Evolutionary conservation across 148 eudicot species (phyloP), one percentile per base, ranked within the genome.

Genomic region (Arbutus unedo): DNA sequence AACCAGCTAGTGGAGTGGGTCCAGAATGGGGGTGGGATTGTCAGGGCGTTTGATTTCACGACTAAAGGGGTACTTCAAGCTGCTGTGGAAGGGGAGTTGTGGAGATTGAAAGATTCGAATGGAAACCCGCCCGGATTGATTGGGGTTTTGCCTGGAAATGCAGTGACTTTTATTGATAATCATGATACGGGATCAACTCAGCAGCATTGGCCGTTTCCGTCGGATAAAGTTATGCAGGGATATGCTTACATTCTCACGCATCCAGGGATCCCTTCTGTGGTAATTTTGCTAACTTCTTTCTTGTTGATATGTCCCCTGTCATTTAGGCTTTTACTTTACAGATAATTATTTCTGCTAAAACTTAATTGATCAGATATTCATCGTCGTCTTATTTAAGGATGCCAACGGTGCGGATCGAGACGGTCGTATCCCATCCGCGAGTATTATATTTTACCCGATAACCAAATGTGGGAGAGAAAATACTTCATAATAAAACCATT

Each of bases 221-320:
- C 88, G 6, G 93, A 89, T 57, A 92, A 92, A 87, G 95, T 91
- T 4, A 89, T 90, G 84, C 91, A 70, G 60, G 94, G 94, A 83
- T 91, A 91, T 82, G 94, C 91, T 21, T 91, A 91, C 76, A 91
- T 91, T 38, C 92, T 92, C 48, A 92, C 95, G 14, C 93, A 92
- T 80, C 92, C 95, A 2, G 91, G 92, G 66, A 83, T 82, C 77
- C 94, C 94, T 13, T 84, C 91, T 0, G 77, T 91, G 84, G 93
- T 90, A 84, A 78, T 66, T 66, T 54, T 31, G 59, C 2, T n/a
- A 2, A 8, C 11, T 16, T 54, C 71, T 74, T 66, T 64, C 7
- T 38, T 57, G 1, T 4, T 50, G 9, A 50, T 50, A 6, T 50
- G 38, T 50, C 54, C 10, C 59, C 16, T 55, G 2, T 55, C 16